Evolutionary conservation across 2,329 filamentous ascomycete species (phyloP).

Genomic region (Neopestalotiopsis sp.): DNA sequence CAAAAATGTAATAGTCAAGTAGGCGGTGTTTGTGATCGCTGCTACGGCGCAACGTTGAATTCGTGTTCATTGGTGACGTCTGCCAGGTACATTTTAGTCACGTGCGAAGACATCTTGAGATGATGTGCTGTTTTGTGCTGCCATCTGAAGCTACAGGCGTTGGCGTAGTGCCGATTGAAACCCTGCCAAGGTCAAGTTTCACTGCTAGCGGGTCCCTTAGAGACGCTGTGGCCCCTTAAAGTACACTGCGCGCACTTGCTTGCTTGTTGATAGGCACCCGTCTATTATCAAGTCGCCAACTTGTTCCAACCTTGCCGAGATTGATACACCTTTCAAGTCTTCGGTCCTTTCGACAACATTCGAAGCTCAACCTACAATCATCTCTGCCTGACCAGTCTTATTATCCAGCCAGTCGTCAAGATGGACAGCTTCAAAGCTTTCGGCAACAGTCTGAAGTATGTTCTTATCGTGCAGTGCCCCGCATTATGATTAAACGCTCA

Average conservation of each 20-base stretch:
- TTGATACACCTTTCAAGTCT: conserved; percentile 1
- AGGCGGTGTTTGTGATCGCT: neutral
- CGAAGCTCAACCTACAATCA: neutral
- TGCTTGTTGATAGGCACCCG: conserved; percentile 7
- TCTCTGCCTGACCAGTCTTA: neutral
- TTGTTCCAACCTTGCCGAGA: conserved; percentile 4
- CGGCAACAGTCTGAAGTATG: conserved; percentile 62
- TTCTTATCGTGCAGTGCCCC: conserved; percentile 26
- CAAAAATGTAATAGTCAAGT: neutral
- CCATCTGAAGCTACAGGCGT: neutral
- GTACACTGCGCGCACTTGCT: neutral
- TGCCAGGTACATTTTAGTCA: neutral
- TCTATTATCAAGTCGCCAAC: conserved; percentile 5
- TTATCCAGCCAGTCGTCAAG: conserved; percentile 23
- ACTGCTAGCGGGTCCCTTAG: conserved; percentile 7
- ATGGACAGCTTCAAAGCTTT: conserved; percentile 67
- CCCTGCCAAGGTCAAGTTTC: conserved; percentile 7
- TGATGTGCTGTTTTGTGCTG: neutral
- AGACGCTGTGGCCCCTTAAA: neutral
- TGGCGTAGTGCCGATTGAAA: neutral
- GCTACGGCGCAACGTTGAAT: neutral
- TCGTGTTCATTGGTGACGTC: neutral
- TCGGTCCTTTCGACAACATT: neutral
- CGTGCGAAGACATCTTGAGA: neutral
- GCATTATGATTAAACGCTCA: conserved; percentile 11